Evolutionary conservation across 805 yeast genomes (phyloP), one percentile per base, ranked within the genome.

Genomic region (Candida stauntonica): DNA sequence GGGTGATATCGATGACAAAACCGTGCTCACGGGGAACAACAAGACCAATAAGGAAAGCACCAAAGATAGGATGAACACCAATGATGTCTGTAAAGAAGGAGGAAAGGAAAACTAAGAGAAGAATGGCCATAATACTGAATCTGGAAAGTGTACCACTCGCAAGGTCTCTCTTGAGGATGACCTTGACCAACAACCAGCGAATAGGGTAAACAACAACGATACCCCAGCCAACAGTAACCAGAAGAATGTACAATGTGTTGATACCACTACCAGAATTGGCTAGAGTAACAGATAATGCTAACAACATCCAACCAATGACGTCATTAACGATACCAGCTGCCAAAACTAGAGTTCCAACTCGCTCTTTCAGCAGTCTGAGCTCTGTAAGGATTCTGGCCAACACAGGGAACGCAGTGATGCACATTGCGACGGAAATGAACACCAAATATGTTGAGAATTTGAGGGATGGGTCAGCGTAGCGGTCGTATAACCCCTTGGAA

Each of bases 321-420:
- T 85, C 95, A 55, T 85, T 85, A 29, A 79, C 72, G 40, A 85
- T 82, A 36, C 94, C 95, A 4, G 94, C 93, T 3, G 91, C 85
- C 26, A 85, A 62, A n/a, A 83, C 93, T 24, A 75, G 68, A 9
- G 72, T 67, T 31, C 87, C 88, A 16, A 84, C 89, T 47, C 86
- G 67, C 52, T 81, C 88, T 35, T 77, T 78, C 31, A 81, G 71
- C 44, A 85, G 66, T 47, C 84, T 71, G 45, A 85, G 66, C 54
- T 84, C 91, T 5, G 87, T 79, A 46, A 85, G 62, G 19, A 85
- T 85, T 55, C 94, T 75, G 2, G 86, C 91, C 45, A 85, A 62
- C 3, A 85, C 95, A 0, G 95, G 95, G 58, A 85, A 80, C 1
- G 95, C 95, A 3, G 95, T 85, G 47, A 85, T 82, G 46, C 91